phyloP scores from a whole-genome alignment of 768 basidiomycete species.

The Punctularia strigosozonata region DNA sequence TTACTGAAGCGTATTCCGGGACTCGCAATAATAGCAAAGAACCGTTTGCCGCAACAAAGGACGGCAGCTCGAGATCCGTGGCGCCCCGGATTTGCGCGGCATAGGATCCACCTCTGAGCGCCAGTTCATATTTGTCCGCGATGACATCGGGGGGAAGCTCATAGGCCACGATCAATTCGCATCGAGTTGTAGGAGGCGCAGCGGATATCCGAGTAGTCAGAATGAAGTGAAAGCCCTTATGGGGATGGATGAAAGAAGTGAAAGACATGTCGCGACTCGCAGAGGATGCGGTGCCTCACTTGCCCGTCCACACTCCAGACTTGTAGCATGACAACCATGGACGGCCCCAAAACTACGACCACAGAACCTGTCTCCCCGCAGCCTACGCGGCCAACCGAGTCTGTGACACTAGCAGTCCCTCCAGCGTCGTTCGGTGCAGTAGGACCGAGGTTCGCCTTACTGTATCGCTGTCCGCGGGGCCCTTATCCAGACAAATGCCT shows the following conservation, averaged over 20 bases:
- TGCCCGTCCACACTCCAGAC: no score
- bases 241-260: conserved; percentile 10
- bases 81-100: conserved; percentile 24
- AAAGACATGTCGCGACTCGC: no score
- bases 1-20: no score
- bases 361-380: no score
- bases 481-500: background rate
- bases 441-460: background rate
- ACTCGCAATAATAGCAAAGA: no score
- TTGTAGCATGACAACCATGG: no score
- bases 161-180: conserved; percentile 22
- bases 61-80: conserved; percentile 31
- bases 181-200: conserved; percentile 7
- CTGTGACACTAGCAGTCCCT: background rate
- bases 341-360: no score
- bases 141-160: conserved; percentile 28
- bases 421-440: background rate
- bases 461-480: background rate
- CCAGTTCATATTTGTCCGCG: conserved; percentile 33
- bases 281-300: no score
- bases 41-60: conserved; percentile 24
- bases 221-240: conserved; percentile 15
- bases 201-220: conserved; percentile 4
- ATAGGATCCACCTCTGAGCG: conserved; percentile 15
- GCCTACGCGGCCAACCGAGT: no score